Evolutionary conservation across 2,329 filamentous ascomycete genomes (phyloP), one percentile per base, ranked within the genome.

Genomic region (Mariannaea elegans): DNA sequence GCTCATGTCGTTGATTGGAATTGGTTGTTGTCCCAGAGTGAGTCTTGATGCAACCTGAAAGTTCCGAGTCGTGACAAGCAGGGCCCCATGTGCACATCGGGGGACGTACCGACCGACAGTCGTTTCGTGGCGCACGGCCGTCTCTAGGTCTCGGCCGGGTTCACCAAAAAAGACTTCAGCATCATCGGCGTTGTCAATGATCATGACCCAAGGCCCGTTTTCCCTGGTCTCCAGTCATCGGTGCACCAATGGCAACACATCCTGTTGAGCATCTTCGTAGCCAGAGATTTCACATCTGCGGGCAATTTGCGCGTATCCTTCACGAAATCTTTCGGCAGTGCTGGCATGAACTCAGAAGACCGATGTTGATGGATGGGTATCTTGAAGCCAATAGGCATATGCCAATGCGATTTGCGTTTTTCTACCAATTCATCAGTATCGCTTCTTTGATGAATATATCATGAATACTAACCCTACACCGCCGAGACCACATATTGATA

Each of bases 281-380:
- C 67, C 69, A 1, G 63, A 42, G 0, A 79, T 64, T 1, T 67
- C 65, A 29, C 72, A 67, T 2, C 57, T n/a, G 10, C 72, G 58
- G 1, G 75, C 75, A 14, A 79, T 78, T 0, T 38, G 46, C 19
- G 56, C 16, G 16, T 75, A 78, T 0, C 66, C 65, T 42, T 78
- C 65, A 7, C 73, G 65, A 16, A 78, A 69, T 64, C 56, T 23
- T 58, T 34, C 70, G 0, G 45, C 29, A 3, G 61, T 76, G 2
- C 61, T 67, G 0, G 73, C 74, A 56, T 76, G 71, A 2, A 77
- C 59, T 75, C 75, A 77, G 39, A 77, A 77, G 1, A 75, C 61
- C n/a, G 72, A 75, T 0, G 14, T 48, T 3, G 59, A 24, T 1
- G 62, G 36, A 4, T 18, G 46, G 3, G 41, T 7, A 0, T 62